Evolutionary conservation across 441 rosid species (phyloP).

Genomic region (Pelargonium australe): DNA sequence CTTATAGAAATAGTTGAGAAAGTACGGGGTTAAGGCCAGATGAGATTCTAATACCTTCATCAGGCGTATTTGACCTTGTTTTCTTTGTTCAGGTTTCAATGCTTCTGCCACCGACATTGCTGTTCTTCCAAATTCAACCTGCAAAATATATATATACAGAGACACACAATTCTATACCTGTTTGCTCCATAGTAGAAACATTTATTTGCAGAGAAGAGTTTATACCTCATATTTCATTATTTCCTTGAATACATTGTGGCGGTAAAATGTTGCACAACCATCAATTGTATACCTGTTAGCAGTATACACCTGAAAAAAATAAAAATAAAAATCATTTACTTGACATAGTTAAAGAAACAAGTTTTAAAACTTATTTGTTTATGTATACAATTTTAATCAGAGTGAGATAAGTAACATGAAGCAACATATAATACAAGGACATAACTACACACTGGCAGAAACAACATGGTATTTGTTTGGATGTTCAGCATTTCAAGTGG

Average conservation of each 20-base stretch:
- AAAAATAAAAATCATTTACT: neutral
- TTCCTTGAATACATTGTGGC: constrained; percentile 24
- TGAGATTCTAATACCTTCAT: constrained; percentile 10
- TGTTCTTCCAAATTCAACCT: constrained; percentile 31
- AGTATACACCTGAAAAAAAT: constrained; percentile 24
- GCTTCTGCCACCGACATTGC: constrained; percentile 23
- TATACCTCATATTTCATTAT: constrained; percentile 30
- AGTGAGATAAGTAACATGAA: constrained; percentile 5
- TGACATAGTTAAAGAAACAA: neutral
- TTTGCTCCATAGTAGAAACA: neutral
- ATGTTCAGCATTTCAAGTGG: neutral
- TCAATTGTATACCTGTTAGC: constrained; percentile 18
- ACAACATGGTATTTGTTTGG: neutral
- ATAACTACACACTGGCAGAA: neutral
- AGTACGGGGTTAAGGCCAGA: neutral
- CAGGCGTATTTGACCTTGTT: constrained; percentile 3
- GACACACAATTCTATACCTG: too few species aligned
- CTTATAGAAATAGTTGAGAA: neutral
- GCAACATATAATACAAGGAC: neutral
- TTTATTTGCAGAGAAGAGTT: constrained; percentile 1
- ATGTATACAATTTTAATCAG: neutral
- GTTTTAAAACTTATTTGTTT: neutral
- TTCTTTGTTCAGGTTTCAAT: constrained; percentile 18
- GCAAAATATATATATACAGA: neutral
- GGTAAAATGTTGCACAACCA: constrained; percentile 33